Conservation (phyloP, 192 early-diverging fungal genomes). For the Backusella australiensis region DNA sequence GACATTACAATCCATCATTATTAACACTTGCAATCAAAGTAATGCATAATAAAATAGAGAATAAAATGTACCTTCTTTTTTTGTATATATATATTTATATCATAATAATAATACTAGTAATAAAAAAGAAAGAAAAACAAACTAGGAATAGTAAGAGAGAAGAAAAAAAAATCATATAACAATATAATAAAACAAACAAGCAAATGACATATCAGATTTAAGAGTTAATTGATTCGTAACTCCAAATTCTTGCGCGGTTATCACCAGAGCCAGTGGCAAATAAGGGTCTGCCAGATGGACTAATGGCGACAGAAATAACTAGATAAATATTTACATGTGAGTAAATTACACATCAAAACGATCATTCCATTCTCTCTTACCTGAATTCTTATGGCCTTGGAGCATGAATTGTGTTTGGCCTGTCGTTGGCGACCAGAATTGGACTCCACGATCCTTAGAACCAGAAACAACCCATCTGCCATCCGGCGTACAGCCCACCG, state of each 20-base stretch:
- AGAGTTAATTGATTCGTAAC: conserved; percentile 50
- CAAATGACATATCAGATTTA: background rate
- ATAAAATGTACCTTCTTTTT: background rate
- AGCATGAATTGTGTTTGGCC: conserved; percentile 78
- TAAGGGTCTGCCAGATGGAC: conserved; percentile 66
- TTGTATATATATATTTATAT: background rate
- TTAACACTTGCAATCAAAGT: too few species aligned
- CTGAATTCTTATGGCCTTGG: conserved; percentile 97
- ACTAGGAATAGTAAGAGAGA: background rate
- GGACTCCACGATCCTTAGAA: conserved; percentile 90
- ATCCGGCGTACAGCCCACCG: conserved; percentile 82
- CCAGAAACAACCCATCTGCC: conserved; percentile 91
- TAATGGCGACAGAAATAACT: conserved; percentile 92
- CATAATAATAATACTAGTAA: background rate
- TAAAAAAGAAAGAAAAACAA: background rate
- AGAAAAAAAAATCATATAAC: too few species aligned
- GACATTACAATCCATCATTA: too few species aligned
- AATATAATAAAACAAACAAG: background rate
- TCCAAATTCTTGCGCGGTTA: conserved; percentile 90
- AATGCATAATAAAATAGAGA: background rate
- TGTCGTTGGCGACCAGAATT: conserved; percentile 85
- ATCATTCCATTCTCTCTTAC: conserved; percentile 32
- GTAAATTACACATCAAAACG: conserved; percentile 1
- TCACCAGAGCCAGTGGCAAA: conserved; percentile 98
- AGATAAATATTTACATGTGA: background rate